Base-by-base conservation (phyloP, 2,329 filamentous ascomycete species). In the Colletotrichum sp. region DNA sequence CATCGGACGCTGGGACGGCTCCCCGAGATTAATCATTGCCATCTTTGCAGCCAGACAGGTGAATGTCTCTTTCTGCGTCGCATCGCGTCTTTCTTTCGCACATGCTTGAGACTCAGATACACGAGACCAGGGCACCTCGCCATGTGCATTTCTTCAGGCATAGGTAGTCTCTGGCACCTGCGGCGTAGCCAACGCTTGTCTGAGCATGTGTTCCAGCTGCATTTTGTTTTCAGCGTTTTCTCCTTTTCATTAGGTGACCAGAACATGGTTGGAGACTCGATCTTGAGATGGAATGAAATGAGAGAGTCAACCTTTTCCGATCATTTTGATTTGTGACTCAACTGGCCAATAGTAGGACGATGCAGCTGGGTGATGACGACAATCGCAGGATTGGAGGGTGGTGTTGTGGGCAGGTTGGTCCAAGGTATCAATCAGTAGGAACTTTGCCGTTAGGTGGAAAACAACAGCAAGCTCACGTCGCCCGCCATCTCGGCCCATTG, bases 331-430 rank as follows among this genome's bases (percentile, higher is more conserved):
- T 14, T 14, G n/a, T 36, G 59, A 62, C 16, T 21, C 21, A 14
- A 5, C 30, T 14, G 1, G 59, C 59, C 59, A 38, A 63, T 63
- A 32, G 18, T 34, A 56, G 21, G 64, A 24, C n/a, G n/a, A 67
- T 16, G 62, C 26, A 30, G 36, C 61, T 21, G 55, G 43, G 36
- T 63, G 72, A 67, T 74, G 72, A 72, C 68, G 72, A 72, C 69
- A 36, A 67, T 66, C 30, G 67, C 67, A 56, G 69, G 62, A 55
- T 28, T 62, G 34, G 38, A 71, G 58, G 59, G 67, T 70, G 66
- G 58, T 61, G 18, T 30, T 26, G 58, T 61, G 28, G 58, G 43
- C n/a, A 48, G 43, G 43, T 48, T 1, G 10, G 18, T 2, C 43
- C 10, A 43, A 43, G 38, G 38, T 43, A 43, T 43, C 36, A 43